A percentile compares a stretch with the other conserved stretches of the same genome.
Conservation (phyloP, 2,329 filamentous ascomycete genomes). For the Sporothrix phasma region DNA sequence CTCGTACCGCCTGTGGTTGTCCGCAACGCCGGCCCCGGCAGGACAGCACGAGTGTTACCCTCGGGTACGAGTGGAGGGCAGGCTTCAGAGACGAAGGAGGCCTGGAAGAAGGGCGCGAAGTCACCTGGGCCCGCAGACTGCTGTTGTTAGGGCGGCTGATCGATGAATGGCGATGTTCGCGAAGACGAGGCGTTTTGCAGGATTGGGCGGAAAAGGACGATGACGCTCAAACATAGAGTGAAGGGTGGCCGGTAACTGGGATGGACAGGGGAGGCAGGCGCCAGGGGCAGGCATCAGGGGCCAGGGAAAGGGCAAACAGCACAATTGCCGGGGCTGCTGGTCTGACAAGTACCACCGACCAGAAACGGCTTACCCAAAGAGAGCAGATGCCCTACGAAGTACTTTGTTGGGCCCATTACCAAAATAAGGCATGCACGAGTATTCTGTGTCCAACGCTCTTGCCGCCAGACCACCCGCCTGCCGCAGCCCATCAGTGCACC, state of each 20-base stretch:
- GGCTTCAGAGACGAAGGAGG: not conserved
- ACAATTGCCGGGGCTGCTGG: not conserved
- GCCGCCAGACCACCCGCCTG: not conserved
- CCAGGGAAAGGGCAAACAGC: not conserved
- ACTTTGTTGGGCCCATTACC: too few relatives aligned
- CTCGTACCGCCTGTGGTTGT: not conserved
- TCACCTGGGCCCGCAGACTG: not conserved
- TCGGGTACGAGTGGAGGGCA: not conserved
- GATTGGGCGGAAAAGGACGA: not conserved
- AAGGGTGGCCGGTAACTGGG: not conserved
- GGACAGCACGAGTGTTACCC: not conserved
- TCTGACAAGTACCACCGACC: not conserved
- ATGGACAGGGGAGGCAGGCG: not conserved
- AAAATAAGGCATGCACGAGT: too few relatives aligned
- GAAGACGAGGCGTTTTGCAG: not conserved
- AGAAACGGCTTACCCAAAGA: not conserved
- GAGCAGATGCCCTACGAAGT: too few relatives aligned
- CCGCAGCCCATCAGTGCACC: not conserved
- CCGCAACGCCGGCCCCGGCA: not conserved
- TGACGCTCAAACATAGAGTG: too few relatives aligned
- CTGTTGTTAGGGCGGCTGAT: not conserved
- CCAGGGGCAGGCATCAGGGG: too few relatives aligned
- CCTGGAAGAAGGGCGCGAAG: not conserved
- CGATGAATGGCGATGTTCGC: not conserved
- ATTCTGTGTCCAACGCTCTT: not conserved